Conservation (phyloP, 108 stramenopile species). For the Nitzschia sp. region DNA sequence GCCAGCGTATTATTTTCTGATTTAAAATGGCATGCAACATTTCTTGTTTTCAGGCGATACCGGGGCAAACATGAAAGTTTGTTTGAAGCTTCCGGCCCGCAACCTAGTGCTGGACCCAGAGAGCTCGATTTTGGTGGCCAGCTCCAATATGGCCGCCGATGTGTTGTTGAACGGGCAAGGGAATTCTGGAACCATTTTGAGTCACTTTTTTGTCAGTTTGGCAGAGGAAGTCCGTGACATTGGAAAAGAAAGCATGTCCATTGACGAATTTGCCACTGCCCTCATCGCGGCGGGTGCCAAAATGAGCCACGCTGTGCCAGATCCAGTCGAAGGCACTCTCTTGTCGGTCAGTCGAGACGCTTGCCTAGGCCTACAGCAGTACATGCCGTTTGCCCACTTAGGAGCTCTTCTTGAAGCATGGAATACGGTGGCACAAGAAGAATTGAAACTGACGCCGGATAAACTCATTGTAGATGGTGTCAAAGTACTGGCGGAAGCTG, state of each 20-base stretch:
- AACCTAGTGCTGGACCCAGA: conserved; percentile 24
- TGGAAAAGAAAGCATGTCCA: conserved; percentile 6
- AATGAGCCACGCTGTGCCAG: conserved; percentile 25
- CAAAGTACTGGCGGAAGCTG: conserved; percentile 41
- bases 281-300: conserved; percentile 10
- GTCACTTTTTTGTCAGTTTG: conserved; percentile 30
- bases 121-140: conserved; percentile 4
- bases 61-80: conserved; percentile 47
- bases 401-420: conserved; percentile 23
- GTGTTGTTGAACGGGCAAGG: conserved; percentile 42
- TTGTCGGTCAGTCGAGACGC: conserved; percentile 31
- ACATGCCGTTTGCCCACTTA: conserved; percentile 11
- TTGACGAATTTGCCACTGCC: conserved; percentile 27
- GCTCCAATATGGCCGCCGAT: conserved; percentile 38
- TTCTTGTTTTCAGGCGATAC: conserved; percentile 34
- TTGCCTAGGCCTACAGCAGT: conserved; percentile 9
- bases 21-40: too few relatives aligned
- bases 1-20: too few relatives aligned
- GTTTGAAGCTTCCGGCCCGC: conserved; percentile 32
- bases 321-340: conserved; percentile 34
- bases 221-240: conserved; percentile 27
- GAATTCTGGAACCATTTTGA: conserved; percentile 34
- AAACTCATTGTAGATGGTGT: conserved; percentile 38
- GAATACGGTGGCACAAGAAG: conserved; percentile 10
- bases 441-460: conserved; percentile 29